Conservation (phyloP, 371 early-diverging fungal species). For the Neoconidiobolus thromboides region DNA sequence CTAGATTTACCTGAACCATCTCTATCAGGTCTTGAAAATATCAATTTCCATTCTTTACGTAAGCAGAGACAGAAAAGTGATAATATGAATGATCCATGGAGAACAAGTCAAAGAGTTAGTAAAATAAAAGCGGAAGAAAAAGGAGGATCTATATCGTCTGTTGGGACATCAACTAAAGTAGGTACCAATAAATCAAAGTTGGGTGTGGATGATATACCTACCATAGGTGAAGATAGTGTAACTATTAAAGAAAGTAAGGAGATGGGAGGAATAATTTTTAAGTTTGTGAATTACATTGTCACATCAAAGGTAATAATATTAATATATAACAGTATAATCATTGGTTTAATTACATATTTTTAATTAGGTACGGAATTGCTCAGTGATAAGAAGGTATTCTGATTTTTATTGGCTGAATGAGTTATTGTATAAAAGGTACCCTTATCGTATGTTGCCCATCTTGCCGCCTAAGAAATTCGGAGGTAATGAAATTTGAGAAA, state of each 20-base stretch:
- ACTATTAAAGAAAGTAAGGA: constrained; percentile 49
- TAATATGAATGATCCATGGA: not conserved
- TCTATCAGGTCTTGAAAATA: constrained; percentile 6
- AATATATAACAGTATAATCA: not conserved
- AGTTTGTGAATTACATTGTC: constrained; percentile 62
- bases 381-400: constrained; percentile 58
- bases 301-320: constrained; percentile 25
- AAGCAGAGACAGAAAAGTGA: not conserved
- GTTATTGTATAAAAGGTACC: constrained; percentile 45
- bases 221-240: constrained; percentile 22
- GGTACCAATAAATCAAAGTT: not conserved
- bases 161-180: not conserved
- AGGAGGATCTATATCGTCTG: not conserved
- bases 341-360: not conserved
- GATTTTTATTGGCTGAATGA: constrained; percentile 75
- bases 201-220: not conserved
- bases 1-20: constrained; percentile 13
- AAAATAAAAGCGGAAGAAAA: not conserved
- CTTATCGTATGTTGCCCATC: constrained; percentile 44
- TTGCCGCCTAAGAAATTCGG: constrained; percentile 46
- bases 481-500: constrained; percentile 18
- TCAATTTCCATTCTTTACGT: constrained; percentile 7
- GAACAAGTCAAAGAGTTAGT: not conserved
- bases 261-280: constrained; percentile 55
- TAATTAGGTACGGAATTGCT: constrained; percentile 26